Evolutionary conservation across 2,329 filamentous ascomycete genomes (phyloP).

Genomic region (Trichophyton schoenleinii): DNA sequence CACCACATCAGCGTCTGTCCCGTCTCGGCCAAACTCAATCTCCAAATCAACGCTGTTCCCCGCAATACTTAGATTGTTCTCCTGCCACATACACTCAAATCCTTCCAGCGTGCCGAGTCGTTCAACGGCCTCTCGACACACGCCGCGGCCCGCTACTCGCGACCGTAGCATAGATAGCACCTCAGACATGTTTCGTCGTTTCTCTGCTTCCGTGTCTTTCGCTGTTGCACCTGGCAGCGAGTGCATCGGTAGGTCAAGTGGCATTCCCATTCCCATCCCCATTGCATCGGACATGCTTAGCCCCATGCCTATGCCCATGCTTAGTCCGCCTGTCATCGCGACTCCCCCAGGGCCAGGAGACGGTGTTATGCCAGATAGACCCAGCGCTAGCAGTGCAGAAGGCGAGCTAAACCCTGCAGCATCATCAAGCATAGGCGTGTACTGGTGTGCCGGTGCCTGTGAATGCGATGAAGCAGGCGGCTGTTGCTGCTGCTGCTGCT

Average conservation of each 20-base stretch:
- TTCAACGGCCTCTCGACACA: constrained; percentile 34
- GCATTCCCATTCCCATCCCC: constrained; percentile 27
- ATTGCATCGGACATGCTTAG: constrained; percentile 30
- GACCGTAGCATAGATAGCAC: constrained; percentile 30
- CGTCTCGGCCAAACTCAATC: constrained; percentile 31
- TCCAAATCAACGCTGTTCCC: constrained; percentile 37
- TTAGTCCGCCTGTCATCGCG: constrained; percentile 24
- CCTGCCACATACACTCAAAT: constrained; percentile 37
- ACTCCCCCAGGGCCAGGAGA: constrained; percentile 25
- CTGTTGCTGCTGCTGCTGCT: constrained; percentile 19
- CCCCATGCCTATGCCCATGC: constrained; percentile 30
- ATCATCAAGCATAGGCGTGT: constrained; percentile 24
- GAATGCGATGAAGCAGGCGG: constrained; percentile 34
- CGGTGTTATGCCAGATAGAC: constrained; percentile 31
- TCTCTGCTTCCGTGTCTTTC: constrained; percentile 32
- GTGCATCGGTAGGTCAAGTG: constrained; percentile 21
- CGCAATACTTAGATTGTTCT: constrained; percentile 35
- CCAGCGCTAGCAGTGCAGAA: constrained; percentile 34
- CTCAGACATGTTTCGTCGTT: constrained; percentile 29
- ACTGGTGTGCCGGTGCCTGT: constrained; percentile 21
- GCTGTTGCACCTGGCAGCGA: constrained; percentile 13
- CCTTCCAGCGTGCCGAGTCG: constrained; percentile 32
- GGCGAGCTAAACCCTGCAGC: constrained; percentile 34
- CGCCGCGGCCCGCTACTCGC: constrained; percentile 31
- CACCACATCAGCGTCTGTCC: constrained; percentile 22